Conservation (phyloP, 768 basidiomycete genomes). For the Boletus pseudo-olivaceus region DNA sequence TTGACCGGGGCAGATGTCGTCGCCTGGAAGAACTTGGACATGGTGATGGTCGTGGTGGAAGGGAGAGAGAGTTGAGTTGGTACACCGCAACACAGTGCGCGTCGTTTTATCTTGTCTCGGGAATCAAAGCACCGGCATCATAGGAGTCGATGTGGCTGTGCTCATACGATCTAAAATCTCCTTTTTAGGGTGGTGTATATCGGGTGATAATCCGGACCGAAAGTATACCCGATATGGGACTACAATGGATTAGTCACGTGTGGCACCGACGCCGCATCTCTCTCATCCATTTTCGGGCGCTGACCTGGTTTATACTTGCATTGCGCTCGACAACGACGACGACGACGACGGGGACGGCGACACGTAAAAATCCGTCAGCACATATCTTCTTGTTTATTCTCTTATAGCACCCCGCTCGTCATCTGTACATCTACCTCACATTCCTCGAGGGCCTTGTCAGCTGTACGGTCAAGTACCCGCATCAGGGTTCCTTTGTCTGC, state of each 20-base stretch:
- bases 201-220: slow-evolving; percentile 12
- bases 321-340: slow-evolving; percentile 14
- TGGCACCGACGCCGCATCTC: slow-evolving; percentile 7
- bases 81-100: background rate
- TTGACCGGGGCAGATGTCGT: slow-evolving; percentile 94
- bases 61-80: background rate
- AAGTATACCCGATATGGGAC: slow-evolving; percentile 5
- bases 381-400: slow-evolving; percentile 17
- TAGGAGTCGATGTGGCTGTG: slow-evolving; percentile 21
- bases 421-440: slow-evolving; percentile 14
- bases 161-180: slow-evolving; percentile 6
- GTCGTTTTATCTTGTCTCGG: slow-evolving; percentile 13
- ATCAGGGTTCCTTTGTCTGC: slow-evolving; percentile 8
- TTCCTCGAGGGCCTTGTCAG: background rate
- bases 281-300: slow-evolving; percentile 27
- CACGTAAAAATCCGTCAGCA: slow-evolving; percentile 14
- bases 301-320: slow-evolving; percentile 18
- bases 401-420: background rate
- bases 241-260: slow-evolving; percentile 17
- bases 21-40: slow-evolving; percentile 67
- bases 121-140: background rate
- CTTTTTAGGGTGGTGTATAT: slow-evolving; percentile 4
- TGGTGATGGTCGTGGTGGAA: slow-evolving; percentile 29
- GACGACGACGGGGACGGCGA: slow-evolving; percentile 11
- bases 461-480: slow-evolving; percentile 3